phyloP scores from a whole-genome alignment of 2,329 filamentous ascomycete genomes.

The Talaromyces sp. region DNA sequence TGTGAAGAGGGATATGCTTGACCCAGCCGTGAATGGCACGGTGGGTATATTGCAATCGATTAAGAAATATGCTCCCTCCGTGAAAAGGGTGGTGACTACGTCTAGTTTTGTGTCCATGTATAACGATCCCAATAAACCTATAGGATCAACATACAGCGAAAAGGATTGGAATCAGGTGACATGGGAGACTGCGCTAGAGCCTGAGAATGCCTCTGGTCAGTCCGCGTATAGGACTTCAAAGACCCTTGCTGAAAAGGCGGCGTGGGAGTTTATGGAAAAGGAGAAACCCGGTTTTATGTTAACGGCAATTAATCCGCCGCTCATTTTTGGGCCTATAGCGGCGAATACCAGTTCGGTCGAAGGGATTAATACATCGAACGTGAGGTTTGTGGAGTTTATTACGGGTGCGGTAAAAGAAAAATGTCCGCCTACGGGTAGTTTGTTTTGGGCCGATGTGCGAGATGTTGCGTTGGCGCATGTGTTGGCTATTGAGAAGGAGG shows the following conservation, averaged over 20 bases:
- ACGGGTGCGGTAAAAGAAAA: slow-evolving; percentile 18
- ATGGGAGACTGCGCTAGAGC: slow-evolving; percentile 40
- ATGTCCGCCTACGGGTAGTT: slow-evolving; percentile 22
- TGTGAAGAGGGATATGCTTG: slow-evolving; percentile 28
- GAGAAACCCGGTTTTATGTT: slow-evolving; percentile 30
- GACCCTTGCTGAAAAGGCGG: slow-evolving; percentile 29
- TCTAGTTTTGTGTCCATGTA: slow-evolving; percentile 52
- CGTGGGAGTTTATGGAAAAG: slow-evolving; percentile 27
- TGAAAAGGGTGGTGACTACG: slow-evolving; percentile 48
- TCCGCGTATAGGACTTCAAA: slow-evolving; percentile 53
- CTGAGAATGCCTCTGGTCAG: slow-evolving; percentile 13
- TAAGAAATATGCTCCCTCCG: slow-evolving; percentile 23
- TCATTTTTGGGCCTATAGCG: slow-evolving; percentile 42
- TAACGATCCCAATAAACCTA: slow-evolving; percentile 33
- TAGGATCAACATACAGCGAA: slow-evolving; percentile 45
- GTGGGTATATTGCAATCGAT: slow-evolving; percentile 24
- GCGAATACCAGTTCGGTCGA: slow-evolving; percentile 17
- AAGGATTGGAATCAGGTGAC: slow-evolving; percentile 50
- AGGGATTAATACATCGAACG: slow-evolving; percentile 41
- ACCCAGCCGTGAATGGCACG: slow-evolving; percentile 28
- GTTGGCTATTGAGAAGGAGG: slow-evolving; percentile 22
- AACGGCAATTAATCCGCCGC: slow-evolving; percentile 44
- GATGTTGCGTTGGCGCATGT: slow-evolving; percentile 34
- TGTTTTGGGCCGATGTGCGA: slow-evolving; percentile 29
- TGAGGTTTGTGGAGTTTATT: slow-evolving; percentile 26